These are phyloP conservation scores for Cucumis melo DNA, from an alignment of 306 rosid species.

Conservation along the genomic window DNA sequence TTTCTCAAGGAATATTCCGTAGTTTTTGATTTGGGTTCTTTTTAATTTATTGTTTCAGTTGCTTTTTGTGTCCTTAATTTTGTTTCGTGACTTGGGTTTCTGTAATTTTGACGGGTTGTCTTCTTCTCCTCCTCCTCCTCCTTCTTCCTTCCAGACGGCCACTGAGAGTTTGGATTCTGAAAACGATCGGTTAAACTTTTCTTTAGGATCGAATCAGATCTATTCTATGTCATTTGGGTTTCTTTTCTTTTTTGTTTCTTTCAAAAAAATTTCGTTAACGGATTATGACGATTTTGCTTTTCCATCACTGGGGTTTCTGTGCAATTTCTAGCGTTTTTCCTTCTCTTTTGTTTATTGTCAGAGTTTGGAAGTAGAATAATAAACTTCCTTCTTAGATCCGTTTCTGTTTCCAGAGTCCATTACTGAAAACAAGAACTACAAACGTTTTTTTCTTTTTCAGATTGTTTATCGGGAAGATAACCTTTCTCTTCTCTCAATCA, in stretches of 20 bases:
- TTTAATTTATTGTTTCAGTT: not conserved
- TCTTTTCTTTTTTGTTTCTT: not conserved
- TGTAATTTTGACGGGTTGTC: not conserved
- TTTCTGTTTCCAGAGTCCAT: not conserved
- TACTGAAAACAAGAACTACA: not conserved
- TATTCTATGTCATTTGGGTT: not conserved
- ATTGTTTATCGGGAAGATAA: not conserved
- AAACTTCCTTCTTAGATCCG: not conserved
- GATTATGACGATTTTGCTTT: constrained; percentile 7
- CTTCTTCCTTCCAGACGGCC: not conserved
- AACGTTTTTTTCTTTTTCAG: not conserved
- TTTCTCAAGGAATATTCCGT: not conserved
- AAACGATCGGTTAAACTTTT: constrained; percentile 1
- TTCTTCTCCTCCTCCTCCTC: not conserved
- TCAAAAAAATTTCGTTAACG: not conserved
- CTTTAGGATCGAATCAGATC: constrained; percentile 9
- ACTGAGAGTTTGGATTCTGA: not conserved
- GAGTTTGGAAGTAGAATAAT: not conserved
- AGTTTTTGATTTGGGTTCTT: not conserved
- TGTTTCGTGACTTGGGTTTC: not conserved
- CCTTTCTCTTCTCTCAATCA: not conserved
- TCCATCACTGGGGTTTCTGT: not conserved
- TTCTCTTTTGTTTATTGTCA: not conserved
- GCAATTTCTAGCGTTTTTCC: not conserved
- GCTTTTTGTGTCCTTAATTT: not conserved